A percentile compares a stretch with the other conserved stretches of the same genome.
Evolutionary conservation across 1,284 basidiomycete genomes (phyloP).

Genomic region (Exobasidium cylindrosporum): DNA sequence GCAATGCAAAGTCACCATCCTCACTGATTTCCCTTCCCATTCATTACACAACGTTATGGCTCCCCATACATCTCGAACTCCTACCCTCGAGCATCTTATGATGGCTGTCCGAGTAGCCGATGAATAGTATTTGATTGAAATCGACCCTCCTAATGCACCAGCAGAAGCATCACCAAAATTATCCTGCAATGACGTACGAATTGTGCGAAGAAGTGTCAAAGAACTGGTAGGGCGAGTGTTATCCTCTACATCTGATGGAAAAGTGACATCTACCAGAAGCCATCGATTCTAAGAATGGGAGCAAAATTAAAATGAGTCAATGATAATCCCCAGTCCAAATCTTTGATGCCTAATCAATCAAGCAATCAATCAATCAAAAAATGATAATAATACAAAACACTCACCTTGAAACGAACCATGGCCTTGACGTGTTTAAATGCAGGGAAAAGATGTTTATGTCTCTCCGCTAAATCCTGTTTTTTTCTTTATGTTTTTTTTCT

Average conservation of each 20-base stretch:
- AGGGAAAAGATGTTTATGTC: no score
- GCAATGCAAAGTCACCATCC: conserved; percentile 5
- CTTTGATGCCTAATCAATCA: no score
- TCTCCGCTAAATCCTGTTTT: no score
- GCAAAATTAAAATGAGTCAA: no score
- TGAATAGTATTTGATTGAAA: conserved; percentile 2
- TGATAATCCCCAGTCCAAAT: no score
- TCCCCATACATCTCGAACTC: not conserved
- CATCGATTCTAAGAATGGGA: not conserved
- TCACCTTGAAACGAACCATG: not conserved
- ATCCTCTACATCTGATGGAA: not conserved
- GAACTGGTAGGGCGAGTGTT: not conserved
- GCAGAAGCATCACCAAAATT: conserved; percentile 1
- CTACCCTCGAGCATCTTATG: not conserved
- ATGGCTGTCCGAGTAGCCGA: not conserved
- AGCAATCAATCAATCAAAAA: no score
- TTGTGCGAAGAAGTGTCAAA: not conserved
- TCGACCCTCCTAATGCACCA: not conserved
- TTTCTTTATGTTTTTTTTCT: no score
- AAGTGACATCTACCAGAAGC: not conserved
- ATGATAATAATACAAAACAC: no score
- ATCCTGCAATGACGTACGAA: not conserved
- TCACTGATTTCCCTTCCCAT: not conserved
- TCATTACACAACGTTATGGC: not conserved
- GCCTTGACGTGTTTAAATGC: no score